phyloP scores from a whole-genome alignment of 257 asterid genomes.

The Solanum appendiculatum region DNA sequence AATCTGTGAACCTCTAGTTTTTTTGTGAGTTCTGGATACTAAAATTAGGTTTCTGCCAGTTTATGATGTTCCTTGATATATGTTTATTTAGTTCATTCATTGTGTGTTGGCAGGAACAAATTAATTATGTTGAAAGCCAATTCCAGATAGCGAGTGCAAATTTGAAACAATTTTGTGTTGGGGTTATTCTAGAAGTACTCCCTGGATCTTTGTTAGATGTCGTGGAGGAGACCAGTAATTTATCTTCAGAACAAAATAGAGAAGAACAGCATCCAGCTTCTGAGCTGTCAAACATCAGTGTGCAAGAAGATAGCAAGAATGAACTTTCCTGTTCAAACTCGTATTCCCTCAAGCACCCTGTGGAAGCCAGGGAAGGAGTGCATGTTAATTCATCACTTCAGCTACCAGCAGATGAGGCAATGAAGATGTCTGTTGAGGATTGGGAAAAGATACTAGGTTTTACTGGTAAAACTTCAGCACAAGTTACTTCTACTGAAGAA shows the following conservation, averaged over 20 bases:
- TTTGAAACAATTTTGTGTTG: conserved; percentile 14
- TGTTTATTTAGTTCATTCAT: not conserved
- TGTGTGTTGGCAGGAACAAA: conserved; percentile 6
- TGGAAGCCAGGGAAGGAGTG: not conserved
- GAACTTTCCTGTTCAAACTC: not conserved
- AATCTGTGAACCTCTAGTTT: not conserved
- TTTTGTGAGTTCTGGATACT: not conserved
- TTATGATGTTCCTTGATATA: not conserved
- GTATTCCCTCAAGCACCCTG: not conserved
- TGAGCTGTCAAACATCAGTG: not conserved
- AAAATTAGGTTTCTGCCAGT: not conserved
- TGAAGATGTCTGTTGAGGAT: not conserved
- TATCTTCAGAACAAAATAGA: not conserved
- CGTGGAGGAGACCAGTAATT: not conserved
- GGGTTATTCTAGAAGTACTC: conserved; percentile 11
- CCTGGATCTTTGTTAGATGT: not conserved
- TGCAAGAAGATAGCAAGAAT: not conserved
- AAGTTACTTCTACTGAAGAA: not conserved
- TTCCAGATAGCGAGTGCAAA: conserved; percentile 6
- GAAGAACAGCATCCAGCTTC: not conserved
- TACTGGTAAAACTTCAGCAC: not conserved
- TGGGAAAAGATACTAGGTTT: not conserved
- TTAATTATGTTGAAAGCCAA: conserved; percentile 12
- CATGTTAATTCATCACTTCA: not conserved
- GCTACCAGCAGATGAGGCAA: not conserved